A percentile compares a stretch with the other conserved stretches of the same genome.
phyloP scores from a whole-genome alignment of 768 basidiomycete species.

The Lactarius indigo region DNA sequence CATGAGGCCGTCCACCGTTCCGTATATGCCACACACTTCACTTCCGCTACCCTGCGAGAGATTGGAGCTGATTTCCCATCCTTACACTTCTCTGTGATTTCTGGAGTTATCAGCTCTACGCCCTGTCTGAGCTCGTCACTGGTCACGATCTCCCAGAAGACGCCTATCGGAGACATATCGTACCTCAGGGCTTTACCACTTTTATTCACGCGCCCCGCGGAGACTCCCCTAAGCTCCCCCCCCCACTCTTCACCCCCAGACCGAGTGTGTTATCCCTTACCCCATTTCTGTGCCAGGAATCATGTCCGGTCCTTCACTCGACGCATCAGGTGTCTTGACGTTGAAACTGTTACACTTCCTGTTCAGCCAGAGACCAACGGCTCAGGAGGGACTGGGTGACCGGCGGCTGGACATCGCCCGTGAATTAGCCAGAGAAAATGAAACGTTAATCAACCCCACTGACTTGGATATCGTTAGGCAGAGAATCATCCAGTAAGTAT shows the following conservation, averaged over 20 bases:
- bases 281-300: background rate
- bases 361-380: background rate
- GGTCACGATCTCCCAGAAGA: background rate
- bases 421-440: background rate
- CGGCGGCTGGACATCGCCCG: slow-evolving; percentile 7
- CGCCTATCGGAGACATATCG: background rate
- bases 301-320: background rate
- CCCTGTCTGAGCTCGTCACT: background rate
- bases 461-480: slow-evolving; percentile 7
- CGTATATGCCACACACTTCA: background rate
- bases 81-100: background rate
- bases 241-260: background rate
- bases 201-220: background rate
- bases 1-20: background rate
- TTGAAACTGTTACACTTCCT: slow-evolving; percentile 9
- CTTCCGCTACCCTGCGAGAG: background rate
- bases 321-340: slow-evolving; percentile 12
- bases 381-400: background rate
- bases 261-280: background rate
- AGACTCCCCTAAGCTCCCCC: background rate
- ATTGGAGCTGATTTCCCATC: background rate
- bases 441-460: background rate
- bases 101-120: background rate
- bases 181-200: background rate
- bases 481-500: slow-evolving; percentile 1